Evolutionary conservation across 2,329 filamentous ascomycete genomes (phyloP).

Genomic region (Sphaceloma murrayae): DNA sequence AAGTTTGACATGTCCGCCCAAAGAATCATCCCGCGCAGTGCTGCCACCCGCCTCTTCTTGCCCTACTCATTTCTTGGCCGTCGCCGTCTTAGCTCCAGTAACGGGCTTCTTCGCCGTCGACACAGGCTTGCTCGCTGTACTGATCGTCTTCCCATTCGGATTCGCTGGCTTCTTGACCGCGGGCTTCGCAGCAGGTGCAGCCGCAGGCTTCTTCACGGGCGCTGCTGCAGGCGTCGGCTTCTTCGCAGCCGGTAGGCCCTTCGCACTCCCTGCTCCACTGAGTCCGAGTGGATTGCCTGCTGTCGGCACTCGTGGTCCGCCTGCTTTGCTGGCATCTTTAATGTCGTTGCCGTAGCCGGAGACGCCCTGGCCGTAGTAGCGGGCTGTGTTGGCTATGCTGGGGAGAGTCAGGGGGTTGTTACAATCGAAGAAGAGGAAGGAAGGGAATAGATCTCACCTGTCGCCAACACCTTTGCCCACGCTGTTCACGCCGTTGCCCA

Average conservation of each 20-base stretch:
- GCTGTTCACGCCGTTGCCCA: slow-evolving; percentile 40
- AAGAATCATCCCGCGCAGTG: too few species aligned
- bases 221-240: not conserved
- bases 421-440: not conserved
- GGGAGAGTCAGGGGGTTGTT: not conserved
- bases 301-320: slow-evolving; percentile 36
- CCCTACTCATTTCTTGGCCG: too few species aligned
- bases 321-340: slow-evolving; percentile 39
- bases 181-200: not conserved
- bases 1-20: too few species aligned
- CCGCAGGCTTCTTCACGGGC: slow-evolving; percentile 1
- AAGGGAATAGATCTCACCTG: slow-evolving; percentile 30
- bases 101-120: not conserved
- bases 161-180: not conserved
- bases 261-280: slow-evolving; percentile 26
- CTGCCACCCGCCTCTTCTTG: too few species aligned
- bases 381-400: slow-evolving; percentile 37
- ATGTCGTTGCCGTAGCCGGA: slow-evolving; percentile 42
- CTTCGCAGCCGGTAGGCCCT: slow-evolving; percentile 22
- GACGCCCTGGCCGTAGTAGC: slow-evolving; percentile 40
- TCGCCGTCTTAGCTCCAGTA: too few species aligned
- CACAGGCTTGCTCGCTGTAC: not conserved
- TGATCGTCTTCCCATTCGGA: not conserved
- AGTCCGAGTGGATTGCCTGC: slow-evolving; percentile 40
- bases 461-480: slow-evolving; percentile 37